Conservation (phyloP, 2,329 filamentous ascomycete genomes). For the Domatiomyces globalis region DNA sequence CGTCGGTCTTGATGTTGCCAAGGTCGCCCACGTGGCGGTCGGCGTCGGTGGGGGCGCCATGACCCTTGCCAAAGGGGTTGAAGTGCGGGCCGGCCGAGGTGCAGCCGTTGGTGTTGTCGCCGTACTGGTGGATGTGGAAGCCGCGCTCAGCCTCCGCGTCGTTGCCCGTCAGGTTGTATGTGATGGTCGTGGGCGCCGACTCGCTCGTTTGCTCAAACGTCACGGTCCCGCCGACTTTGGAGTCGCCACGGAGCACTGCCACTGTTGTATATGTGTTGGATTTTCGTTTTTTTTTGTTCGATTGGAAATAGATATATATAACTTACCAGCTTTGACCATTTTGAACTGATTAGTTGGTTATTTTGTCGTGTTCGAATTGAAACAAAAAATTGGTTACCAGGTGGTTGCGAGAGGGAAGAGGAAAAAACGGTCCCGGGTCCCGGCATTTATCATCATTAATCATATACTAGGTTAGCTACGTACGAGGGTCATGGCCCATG, state of each 20-base stretch:
- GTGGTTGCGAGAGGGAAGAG: no score
- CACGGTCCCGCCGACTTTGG: conserved; percentile 84
- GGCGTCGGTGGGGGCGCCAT: conserved; percentile 72
- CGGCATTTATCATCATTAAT: no score
- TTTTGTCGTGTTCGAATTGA: no score
- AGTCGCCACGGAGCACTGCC: conserved; percentile 93
- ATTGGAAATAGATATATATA: no score
- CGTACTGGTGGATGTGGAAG: conserved; percentile 97
- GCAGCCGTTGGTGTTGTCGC: conserved; percentile 99
- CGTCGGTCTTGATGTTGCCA: conserved; percentile 93
- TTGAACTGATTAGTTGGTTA: conserved; percentile 42
- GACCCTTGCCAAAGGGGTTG: conserved; percentile 87
- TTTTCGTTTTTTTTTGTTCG: no score
- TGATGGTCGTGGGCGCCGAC: conserved; percentile 66
- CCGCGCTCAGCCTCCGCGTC: conserved; percentile 92
- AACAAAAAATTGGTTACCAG: no score
- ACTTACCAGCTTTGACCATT: conserved; percentile 98
- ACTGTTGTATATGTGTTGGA: conserved; percentile 41
- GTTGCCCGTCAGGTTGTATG: conserved; percentile 84
- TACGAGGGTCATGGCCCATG: no score
- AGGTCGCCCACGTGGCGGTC: conserved; percentile 92
- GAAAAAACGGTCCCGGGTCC: no score
- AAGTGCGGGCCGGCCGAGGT: conserved; percentile 97
- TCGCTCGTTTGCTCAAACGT: conserved; percentile 87
- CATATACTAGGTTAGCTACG: no score